Evolutionary conservation across 805 yeast genomes (phyloP).

Genomic region (Candida argentea): DNA sequence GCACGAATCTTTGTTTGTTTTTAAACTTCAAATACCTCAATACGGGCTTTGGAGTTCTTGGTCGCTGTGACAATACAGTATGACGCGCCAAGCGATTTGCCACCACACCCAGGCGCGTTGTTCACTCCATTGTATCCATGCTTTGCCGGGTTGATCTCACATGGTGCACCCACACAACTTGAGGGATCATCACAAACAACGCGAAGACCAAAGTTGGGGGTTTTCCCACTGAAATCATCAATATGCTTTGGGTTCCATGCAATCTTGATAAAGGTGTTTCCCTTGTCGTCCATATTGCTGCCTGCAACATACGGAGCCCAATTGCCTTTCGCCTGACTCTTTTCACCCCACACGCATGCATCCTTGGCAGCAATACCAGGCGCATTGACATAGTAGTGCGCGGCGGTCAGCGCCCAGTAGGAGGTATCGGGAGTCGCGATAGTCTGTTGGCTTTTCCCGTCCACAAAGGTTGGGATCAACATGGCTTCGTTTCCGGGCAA

Average conservation of each 20-base stretch:
- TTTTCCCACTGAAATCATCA: slow-evolving; percentile 45
- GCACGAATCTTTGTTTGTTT: no score
- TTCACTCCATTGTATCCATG: slow-evolving; percentile 47
- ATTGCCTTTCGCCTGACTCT: slow-evolving; percentile 63
- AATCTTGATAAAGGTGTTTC: slow-evolving; percentile 70
- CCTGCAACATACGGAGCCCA: slow-evolving; percentile 96
- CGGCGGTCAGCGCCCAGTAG: slow-evolving; percentile 80
- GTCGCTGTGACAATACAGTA: slow-evolving; percentile 78
- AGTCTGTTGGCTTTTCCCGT: slow-evolving; percentile 34
- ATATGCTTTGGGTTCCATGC: slow-evolving; percentile 88
- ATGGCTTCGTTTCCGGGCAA: slow-evolving; percentile 92
- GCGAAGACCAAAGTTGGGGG: slow-evolving; percentile 63
- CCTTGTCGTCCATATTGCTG: slow-evolving; percentile 62
- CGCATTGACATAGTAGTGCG: slow-evolving; percentile 77
- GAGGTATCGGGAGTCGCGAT: slow-evolving; percentile 80
- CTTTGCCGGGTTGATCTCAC: slow-evolving; percentile 69
- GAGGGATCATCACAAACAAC: slow-evolving; percentile 62
- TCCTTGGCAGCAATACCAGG: slow-evolving; percentile 72
- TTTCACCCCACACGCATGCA: slow-evolving; percentile 80
- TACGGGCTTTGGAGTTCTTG: slow-evolving; percentile 50
- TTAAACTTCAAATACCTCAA: slow-evolving; percentile 49
- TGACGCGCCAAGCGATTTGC: slow-evolving; percentile 46
- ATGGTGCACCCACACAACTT: slow-evolving; percentile 66
- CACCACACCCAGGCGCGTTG: slow-evolving; percentile 34
- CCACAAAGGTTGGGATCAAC: slow-evolving; percentile 75